A percentile compares a stretch with the other conserved stretches of the same genome.
Evolutionary conservation across 1,284 basidiomycete genomes (phyloP).

Genomic region (Gyrodon tennesseensis): DNA sequence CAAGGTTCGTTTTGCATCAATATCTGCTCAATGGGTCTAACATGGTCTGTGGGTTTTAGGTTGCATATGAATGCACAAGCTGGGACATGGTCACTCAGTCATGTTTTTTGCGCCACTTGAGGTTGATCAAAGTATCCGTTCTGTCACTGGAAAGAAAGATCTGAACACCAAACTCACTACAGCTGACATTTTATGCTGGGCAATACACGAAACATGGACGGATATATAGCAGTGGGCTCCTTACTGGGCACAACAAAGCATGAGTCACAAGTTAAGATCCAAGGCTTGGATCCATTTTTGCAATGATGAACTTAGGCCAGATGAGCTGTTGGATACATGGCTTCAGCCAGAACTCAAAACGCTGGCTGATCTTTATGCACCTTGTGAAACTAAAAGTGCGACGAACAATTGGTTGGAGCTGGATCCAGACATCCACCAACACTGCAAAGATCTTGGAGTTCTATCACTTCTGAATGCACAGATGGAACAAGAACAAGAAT

Average conservation of each 20-base stretch:
- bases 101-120: slow-evolving; percentile 52
- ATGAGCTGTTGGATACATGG: slow-evolving; percentile 39
- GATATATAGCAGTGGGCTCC: slow-evolving; percentile 46
- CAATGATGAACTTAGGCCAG: not conserved
- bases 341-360: slow-evolving; percentile 44
- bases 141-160: slow-evolving; percentile 12
- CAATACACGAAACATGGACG: slow-evolving; percentile 48
- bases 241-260: slow-evolving; percentile 52
- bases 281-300: slow-evolving; percentile 38
- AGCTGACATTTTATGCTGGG: slow-evolving; percentile 48
- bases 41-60: slow-evolving; percentile 32
- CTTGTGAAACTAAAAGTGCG: not conserved
- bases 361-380: slow-evolving; percentile 45
- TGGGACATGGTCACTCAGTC: slow-evolving; percentile 52
- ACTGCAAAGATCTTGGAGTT: too few species aligned
- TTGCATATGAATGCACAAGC: slow-evolving; percentile 53
- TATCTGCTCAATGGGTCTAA: not conserved
- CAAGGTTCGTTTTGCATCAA: slow-evolving; percentile 47
- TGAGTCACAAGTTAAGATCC: slow-evolving; percentile 43
- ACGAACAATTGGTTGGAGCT: too few species aligned
- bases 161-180: slow-evolving; percentile 26
- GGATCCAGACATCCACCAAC: too few species aligned
- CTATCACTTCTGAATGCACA: too few species aligned
- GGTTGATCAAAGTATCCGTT: slow-evolving; percentile 41
- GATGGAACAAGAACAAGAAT: too few species aligned